Evolutionary conservation across 768 basidiomycete species (phyloP).

Genomic region (Panaeolus papilionaceus): DNA sequence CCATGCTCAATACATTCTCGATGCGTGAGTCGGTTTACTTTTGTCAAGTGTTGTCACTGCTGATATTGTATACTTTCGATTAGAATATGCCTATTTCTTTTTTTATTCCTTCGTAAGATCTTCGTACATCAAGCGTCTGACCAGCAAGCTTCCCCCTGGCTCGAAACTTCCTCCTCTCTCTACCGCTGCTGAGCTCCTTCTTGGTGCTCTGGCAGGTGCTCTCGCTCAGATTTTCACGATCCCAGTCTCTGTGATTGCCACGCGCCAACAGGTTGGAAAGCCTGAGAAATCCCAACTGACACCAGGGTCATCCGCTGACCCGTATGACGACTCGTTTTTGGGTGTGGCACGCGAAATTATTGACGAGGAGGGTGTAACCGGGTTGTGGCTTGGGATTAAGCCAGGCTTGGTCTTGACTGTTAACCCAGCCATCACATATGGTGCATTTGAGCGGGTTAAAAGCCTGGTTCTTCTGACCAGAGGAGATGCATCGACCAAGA

Average conservation of each 20-base stretch:
- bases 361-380: constrained; percentile 84
- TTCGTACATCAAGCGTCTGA: constrained; percentile 77
- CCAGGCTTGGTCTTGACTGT: constrained; percentile 95
- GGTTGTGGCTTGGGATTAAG: constrained; percentile 92
- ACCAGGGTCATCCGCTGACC: constrained; percentile 28
- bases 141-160: constrained; percentile 62
- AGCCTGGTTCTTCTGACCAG: constrained; percentile 65
- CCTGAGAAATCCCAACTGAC: constrained; percentile 29
- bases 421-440: constrained; percentile 98
- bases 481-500: constrained; percentile 56
- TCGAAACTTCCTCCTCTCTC: constrained; percentile 68
- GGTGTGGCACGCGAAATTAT: constrained; percentile 87
- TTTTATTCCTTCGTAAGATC: constrained; percentile 94
- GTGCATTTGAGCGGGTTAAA: constrained; percentile 92
- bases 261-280: constrained; percentile 90
- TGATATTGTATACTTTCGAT: constrained; percentile 4
- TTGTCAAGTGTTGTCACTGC: constrained; percentile 19
- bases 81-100: constrained; percentile 99
- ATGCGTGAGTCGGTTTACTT: constrained; percentile 70
- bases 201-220: constrained; percentile 92
- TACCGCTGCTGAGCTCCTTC: constrained; percentile 79
- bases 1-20: constrained; percentile 98
- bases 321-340: constrained; percentile 73
- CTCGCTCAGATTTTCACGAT: constrained; percentile 98
- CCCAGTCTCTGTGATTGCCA: constrained; percentile 96